Evolutionary conservation across 2,329 filamentous ascomycete genomes (phyloP), one percentile per base, ranked within the genome.

Genomic region (Hypoxylon sp.): DNA sequence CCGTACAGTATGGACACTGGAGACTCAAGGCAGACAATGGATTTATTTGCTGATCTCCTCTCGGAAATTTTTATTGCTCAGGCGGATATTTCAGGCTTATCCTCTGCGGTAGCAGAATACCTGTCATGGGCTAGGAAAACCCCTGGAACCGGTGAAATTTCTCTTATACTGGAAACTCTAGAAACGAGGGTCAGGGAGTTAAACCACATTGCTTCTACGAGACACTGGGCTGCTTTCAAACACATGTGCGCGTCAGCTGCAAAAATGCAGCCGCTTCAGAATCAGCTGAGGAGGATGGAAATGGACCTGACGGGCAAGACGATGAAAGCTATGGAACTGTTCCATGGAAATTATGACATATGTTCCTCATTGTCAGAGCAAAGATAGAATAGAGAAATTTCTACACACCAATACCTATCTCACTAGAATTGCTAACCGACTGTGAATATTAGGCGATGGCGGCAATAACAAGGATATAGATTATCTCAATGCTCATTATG

Each of bases 191-290:
- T 47, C 2, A 47, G 43, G 43, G 43, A 47, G 14, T 6, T 47
- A 27, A 47, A 47, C 23, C 43, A 47, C 9, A 47, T 47, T 11
- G 43, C 43, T 9, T 47, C 43, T 47, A 47, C 43, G 11, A 47
- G 43, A n/a, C 43, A 47, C 43, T 47, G 43, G 43, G 43, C 25
- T 25, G 43, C 43, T 47, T 47, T 47, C 43, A 47, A 27, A n/a
- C 11, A 47, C 12, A 47, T 47, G 43, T 29, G 25, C 8, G 43
- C 21, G 27, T 47, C 43, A 21, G 43, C 43, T 16, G n/a, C 19
- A 5, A 47, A 25, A 21, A 47, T 29, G 6, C 43, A 25, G 3
- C 23, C 43, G 12, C 8, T 47, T 14, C 43, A 47, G 7, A 25
- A 7, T 6, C 43, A 47, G 7, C 25, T 47, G 21, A 47, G 6